Conservation (phyloP, 768 basidiomycete species). For the Coprinellus micaceus region DNA sequence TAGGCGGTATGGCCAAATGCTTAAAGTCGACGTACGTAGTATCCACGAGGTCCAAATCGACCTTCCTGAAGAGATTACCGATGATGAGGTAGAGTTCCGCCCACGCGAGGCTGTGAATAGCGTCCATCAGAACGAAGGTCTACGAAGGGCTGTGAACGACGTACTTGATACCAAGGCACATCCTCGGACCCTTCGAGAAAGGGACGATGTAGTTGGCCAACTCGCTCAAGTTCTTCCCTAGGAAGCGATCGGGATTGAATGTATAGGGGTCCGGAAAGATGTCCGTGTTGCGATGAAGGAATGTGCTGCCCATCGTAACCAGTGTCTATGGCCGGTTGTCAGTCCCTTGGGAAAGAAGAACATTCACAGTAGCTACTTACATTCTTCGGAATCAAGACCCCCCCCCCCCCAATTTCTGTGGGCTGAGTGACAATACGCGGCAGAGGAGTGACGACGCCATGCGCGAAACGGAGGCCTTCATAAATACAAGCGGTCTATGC, state of each 20-base stretch:
- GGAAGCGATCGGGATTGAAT: slow-evolving; percentile 44
- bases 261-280: slow-evolving; percentile 38
- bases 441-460: slow-evolving; percentile 36
- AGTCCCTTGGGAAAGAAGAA: background rate
- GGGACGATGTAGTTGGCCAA: slow-evolving; percentile 40
- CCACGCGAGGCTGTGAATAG: slow-evolving; percentile 27
- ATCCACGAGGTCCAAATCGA: slow-evolving; percentile 20
- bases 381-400: slow-evolving; percentile 32
- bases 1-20: too few relatives aligned
- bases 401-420: slow-evolving; percentile 32
- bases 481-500: slow-evolving; percentile 44
- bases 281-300: slow-evolving; percentile 35
- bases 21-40: slow-evolving; percentile 8
- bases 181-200: slow-evolving; percentile 44
- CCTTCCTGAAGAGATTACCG: slow-evolving; percentile 31
- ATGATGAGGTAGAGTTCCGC: slow-evolving; percentile 29
- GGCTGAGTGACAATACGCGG: slow-evolving; percentile 35
- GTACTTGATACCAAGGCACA: slow-evolving; percentile 43
- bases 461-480: slow-evolving; percentile 40
- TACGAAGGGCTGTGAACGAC: slow-evolving; percentile 10
- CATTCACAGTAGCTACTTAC: slow-evolving; percentile 20
- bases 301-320: slow-evolving; percentile 36
- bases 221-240: slow-evolving; percentile 29
- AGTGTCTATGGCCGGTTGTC: slow-evolving; percentile 27
- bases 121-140: background rate